Evolutionary conservation across 805 yeast genomes (phyloP).

Genomic region (Kazachstania taianensis): DNA sequence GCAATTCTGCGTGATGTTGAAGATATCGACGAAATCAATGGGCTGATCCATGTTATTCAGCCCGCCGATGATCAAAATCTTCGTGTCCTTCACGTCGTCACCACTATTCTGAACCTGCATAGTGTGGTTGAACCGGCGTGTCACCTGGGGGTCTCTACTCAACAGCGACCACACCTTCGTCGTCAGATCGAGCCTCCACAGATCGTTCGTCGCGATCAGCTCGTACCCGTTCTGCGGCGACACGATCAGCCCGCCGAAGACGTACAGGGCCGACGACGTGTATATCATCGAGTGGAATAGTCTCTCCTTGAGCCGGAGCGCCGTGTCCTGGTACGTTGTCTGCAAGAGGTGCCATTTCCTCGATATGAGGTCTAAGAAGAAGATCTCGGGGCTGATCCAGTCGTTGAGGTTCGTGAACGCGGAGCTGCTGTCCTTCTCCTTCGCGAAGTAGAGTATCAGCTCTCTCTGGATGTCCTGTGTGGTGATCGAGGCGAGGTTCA

Average conservation of each 20-base stretch:
- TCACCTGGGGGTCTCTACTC: constrained; percentile 30
- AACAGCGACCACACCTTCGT: constrained; percentile 45
- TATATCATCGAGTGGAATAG: constrained; percentile 50
- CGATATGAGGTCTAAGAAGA: constrained; percentile 48
- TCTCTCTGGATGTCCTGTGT: constrained; percentile 32
- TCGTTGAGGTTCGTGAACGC: constrained; percentile 22
- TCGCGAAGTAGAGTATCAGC: constrained; percentile 30
- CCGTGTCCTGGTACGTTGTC: constrained; percentile 8
- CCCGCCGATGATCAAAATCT: constrained; percentile 27
- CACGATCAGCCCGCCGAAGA: constrained; percentile 56
- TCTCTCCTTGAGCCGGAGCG: constrained; percentile 26
- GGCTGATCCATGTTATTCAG: constrained; percentile 26
- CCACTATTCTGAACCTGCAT: constrained; percentile 30
- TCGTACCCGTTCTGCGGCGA: constrained; percentile 30
- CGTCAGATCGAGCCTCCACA: constrained; percentile 56
- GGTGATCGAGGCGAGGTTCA: constrained; percentile 36
- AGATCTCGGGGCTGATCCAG: constrained; percentile 54
- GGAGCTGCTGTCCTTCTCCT: constrained; percentile 14
- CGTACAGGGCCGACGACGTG: constrained; percentile 40
- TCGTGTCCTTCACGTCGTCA: constrained; percentile 25
- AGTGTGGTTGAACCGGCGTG: constrained; percentile 44
- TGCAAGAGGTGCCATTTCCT: constrained; percentile 45
- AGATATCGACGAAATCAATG: constrained; percentile 23
- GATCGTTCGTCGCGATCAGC: constrained; percentile 45
- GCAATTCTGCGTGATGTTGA: constrained; percentile 19